Conservation (phyloP, 495 filamentous ascomycete species). For the Achaetomiella virescens region DNA sequence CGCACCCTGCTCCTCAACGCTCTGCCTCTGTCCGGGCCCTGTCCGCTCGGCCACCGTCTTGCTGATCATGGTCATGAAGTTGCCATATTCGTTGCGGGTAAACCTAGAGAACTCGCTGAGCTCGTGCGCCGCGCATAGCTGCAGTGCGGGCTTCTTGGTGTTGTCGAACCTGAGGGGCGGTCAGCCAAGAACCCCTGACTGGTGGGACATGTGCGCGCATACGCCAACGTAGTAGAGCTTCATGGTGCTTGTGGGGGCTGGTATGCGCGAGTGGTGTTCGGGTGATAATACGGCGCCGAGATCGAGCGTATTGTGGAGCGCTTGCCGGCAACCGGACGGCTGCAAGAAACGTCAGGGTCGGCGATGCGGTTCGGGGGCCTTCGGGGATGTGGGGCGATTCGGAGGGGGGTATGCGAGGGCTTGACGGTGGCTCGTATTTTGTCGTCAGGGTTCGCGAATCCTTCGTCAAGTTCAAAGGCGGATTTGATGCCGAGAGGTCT, state of each 20-base stretch:
- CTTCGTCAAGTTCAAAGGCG: background rate
- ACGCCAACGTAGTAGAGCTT: constrained; percentile 93
- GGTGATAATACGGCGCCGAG: background rate
- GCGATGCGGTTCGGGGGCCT: background rate
- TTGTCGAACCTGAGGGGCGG: constrained; percentile 25
- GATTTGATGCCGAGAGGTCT: background rate
- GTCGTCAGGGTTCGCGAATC: background rate
- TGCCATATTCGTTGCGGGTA: constrained; percentile 59
- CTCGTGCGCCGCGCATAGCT: constrained; percentile 75
- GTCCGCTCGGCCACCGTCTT: constrained; percentile 76
- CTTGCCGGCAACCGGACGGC: background rate
- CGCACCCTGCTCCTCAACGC: constrained; percentile 79
- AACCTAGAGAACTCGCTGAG: constrained; percentile 76
- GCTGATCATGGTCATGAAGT: constrained; percentile 65
- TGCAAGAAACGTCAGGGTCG: constrained; percentile 1
- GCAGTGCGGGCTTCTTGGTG: constrained; percentile 60
- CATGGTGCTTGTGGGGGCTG: constrained; percentile 51
- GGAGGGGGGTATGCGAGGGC: background rate
- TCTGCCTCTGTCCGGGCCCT: constrained; percentile 78
- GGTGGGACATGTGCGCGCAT: constrained; percentile 16
- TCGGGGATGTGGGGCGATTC: constrained; percentile 13
- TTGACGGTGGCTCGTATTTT: background rate
- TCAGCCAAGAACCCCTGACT: constrained; percentile 7
- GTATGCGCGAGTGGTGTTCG: background rate
- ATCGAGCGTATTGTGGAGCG: background rate